A percentile compares a stretch with the other conserved stretches of the same genome.
phyloP scores from a whole-genome alignment of 2,329 filamentous ascomycete genomes.

The Fonsecaea pedrosoi region DNA sequence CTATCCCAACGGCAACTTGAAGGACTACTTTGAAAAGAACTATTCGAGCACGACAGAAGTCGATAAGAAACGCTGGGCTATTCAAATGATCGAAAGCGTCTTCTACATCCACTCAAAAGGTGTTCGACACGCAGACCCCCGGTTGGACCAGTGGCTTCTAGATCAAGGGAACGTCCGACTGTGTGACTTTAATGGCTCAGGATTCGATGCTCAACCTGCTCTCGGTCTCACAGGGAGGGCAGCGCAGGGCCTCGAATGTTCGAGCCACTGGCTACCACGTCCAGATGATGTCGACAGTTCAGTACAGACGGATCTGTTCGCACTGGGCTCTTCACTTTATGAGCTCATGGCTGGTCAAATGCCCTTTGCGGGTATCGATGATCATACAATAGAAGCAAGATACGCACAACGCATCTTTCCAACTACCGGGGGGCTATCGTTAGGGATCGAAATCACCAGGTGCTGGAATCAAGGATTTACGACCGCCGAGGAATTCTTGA shows the following conservation, averaged over 20 bases:
- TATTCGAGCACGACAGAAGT: conserved; percentile 2
- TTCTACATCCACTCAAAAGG: conserved; percentile 17
- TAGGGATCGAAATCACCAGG: background rate
- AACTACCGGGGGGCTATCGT: conserved; percentile 4
- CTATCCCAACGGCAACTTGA: conserved; percentile 19
- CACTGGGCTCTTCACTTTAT: conserved; percentile 17
- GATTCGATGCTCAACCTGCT: conserved; percentile 17
- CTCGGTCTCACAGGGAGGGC: conserved; percentile 5
- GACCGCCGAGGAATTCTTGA: too few relatives aligned
- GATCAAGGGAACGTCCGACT: conserved; percentile 6
- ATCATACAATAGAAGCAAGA: conserved; percentile 1
- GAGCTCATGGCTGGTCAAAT: conserved; percentile 14
- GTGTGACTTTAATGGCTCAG: conserved; percentile 3
- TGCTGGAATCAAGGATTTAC: conserved; percentile 12
- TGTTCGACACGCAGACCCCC: conserved; percentile 10
- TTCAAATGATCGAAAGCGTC: conserved; percentile 21
- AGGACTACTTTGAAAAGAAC: conserved; percentile 14
- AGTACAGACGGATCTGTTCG: conserved; percentile 7
- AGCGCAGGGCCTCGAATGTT: conserved; percentile 1
- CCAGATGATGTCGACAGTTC: conserved; percentile 9
- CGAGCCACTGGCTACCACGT: conserved; percentile 15
- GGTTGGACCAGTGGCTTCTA: conserved; percentile 16
- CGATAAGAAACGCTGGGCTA: conserved; percentile 14
- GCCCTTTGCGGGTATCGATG: conserved; percentile 1
- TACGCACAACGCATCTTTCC: conserved; percentile 10